Base-by-base conservation (phyloP, 2,329 filamentous ascomycete species). In the Purpureocillium takamizusanense region DNA sequence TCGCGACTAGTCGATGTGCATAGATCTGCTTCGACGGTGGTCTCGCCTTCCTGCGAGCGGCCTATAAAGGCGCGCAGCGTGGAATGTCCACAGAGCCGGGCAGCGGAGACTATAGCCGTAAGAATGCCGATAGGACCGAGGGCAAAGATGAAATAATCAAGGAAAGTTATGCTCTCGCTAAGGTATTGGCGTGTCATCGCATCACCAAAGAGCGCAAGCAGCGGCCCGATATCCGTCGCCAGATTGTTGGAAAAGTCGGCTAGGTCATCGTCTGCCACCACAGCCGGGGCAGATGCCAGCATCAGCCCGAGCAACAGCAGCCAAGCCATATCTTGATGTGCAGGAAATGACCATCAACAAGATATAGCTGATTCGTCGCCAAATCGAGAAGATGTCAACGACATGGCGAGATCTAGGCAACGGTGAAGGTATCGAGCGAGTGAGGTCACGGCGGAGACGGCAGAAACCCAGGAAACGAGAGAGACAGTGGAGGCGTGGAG, bases 121-220 rank as follows among this genome's bases (percentile, higher is more conserved):
- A 69, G 41, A 17, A 69, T 60, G 1, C 65, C 65, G 1, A 66
- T 29, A 0, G 60, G 61, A 0, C 47, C 57, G 44, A 61, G 52
- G 2, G 58, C 56, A 7, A 62, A 51, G 4, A 62, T 53, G 18
- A 61, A 44, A 23, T 53, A 46, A 33, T 64, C 62, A 0, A 53
- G 39, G 3, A 39, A 47, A 2, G 44, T 47, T 1, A 52, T 46
- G 1, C 52, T 53, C 36, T 61, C 53, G 42, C 36, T 64, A 2
- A 66, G 48, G 33, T 57, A 66, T 29, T 65, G 60, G 28, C 59
- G 60, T 0, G 62, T 62, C 2, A 62, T 51, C 2, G 55, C 50
- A 27, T 66, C 62, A 6, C 61, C 61, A 18, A 65, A 0, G 2
- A 66, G 48, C 0, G 56, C 46, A 1, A 66, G 43, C 2, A 65